phyloP scores from a whole-genome alignment of 2,329 filamentous ascomycete species.

The Microsporum canis region DNA sequence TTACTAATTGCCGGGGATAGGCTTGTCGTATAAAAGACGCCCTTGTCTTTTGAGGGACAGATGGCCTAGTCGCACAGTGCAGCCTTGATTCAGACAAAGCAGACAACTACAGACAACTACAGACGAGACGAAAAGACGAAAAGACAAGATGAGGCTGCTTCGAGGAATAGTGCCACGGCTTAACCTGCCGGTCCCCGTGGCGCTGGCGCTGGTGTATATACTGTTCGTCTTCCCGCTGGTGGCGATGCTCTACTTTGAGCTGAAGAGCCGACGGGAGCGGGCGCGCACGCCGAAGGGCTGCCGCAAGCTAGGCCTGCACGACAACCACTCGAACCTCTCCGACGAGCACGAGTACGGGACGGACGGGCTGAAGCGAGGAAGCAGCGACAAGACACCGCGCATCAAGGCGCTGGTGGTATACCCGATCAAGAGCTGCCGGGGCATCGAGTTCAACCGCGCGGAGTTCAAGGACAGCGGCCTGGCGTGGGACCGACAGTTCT shows the following conservation, averaged over 20 bases:
- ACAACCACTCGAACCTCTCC: constrained; percentile 40
- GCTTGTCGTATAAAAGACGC: not conserved
- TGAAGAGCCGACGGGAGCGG: constrained; percentile 3
- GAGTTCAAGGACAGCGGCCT: constrained; percentile 58
- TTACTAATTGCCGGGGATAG: not conserved
- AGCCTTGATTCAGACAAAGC: too few species aligned
- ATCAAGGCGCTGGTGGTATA: constrained; percentile 67
- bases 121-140: not conserved
- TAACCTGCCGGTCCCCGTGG: constrained; percentile 10
- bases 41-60: too few species aligned
- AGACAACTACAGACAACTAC: too few species aligned
- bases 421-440: constrained; percentile 70
- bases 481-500: constrained; percentile 71
- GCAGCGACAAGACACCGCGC: constrained; percentile 31
- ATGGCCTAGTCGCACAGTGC: too few species aligned
- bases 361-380: constrained; percentile 20
- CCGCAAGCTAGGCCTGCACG: constrained; percentile 39
- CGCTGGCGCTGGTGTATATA: constrained; percentile 11
- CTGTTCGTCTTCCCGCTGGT: constrained; percentile 12
- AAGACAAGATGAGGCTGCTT: constrained; percentile 11
- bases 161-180: constrained; percentile 10
- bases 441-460: constrained; percentile 58
- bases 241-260: constrained; percentile 7
- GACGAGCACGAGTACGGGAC: constrained; percentile 43
- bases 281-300: constrained; percentile 38